Evolutionary conservation across 164 flowering plant species (phyloP), one percentile per base, ranked within the genome.

Genomic region (Paratinospora sagittata): DNA sequence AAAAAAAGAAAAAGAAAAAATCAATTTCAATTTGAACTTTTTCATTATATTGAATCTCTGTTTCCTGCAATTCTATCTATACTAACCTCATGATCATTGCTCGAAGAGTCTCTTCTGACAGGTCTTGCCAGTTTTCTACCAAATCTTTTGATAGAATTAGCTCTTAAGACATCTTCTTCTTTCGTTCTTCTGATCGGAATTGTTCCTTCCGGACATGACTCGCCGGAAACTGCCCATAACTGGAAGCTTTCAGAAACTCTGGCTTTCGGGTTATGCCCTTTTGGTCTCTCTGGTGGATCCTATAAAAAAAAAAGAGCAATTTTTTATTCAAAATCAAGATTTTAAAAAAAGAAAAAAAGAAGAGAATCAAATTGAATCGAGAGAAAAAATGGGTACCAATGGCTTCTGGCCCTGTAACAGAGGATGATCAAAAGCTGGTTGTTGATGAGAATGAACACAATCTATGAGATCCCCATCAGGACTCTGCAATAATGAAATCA

Each of bases 341-440:
- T 0, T n/a, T 23, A 1, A 60, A 62, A 41, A 19, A 64, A 30
- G 34, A 55, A n/a, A 1, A 8, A 21, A 4, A 30, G 34, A 30
- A 39, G 13, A 19, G 24, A 27, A 57, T 6, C 0, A 60, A 61
- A 24, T n/a, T 24, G 24, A 58, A 24, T 24, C 13, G n/a, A 70
- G 13, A 2, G 8, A 16, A 67, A 39, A 1, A 63, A n/a, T n/a
- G 34, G 7, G 6, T 85, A 93, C 98, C 97, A 91, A 45, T 74
- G 98, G 97, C 67, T 74, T 93, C 62, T 86, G 89, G 63, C 97
- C 98, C 80, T 63, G 85, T 36, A 96, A 88, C 75, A 78, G 57
- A 23, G 97, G 97, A 80, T 96, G 99, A 78, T 96, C 99, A 85
- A 96, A 96, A 39, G 98, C 99, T 58, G 97, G 99, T 79, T 96